Evolutionary conservation across 1,139 yeast genomes (phyloP), one percentile per base, ranked within the genome.

Genomic region (Candida neerlandica): DNA sequence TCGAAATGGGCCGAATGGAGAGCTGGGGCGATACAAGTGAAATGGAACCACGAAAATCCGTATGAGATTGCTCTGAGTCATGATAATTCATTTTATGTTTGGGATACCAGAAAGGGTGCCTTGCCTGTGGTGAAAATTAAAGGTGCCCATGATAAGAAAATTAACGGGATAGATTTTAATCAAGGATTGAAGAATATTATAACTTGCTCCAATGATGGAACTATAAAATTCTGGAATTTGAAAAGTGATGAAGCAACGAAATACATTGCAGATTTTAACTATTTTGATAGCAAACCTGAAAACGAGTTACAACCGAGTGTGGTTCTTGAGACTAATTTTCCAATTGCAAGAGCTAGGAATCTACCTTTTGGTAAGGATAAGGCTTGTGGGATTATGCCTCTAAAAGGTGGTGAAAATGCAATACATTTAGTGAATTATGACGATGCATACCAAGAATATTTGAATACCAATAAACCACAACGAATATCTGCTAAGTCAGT

Each of bases 1-100:
- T 80, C 80, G 49, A 80, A 85, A 45, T 91, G 90, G 73, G 91
- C 97, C 5, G 97, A 92, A 62, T 94, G 97, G 96, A 73, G 89
- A 52, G 96, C 97, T 0, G 96, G 96, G 1, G 96, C 97, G 0
- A 84, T 95, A 0, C 98, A 92, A 64, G 97, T 91, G 14, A 91
- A 92, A 65, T 94, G 98, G 98, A 90, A 87, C 62, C 84, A 84
- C 55, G 75, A 77, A 45, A 86, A 92, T 59, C 84, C 91, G 1
- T 79, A 85, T 61, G 80, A 91, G 42, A 64, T 94, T 32, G 97
- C 97, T 0, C 85, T 95, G 1, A 78, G 95, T 21, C 99, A 94
- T 62, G 96, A 90, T 59, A 82, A 86, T 58, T 77, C 83, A 44
- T 80, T 92, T 44, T 84, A 84, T 55, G 71, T 94, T 0, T 94